Conservation (phyloP, 1,139 yeast species). For the Starmera stellimalicola region DNA sequence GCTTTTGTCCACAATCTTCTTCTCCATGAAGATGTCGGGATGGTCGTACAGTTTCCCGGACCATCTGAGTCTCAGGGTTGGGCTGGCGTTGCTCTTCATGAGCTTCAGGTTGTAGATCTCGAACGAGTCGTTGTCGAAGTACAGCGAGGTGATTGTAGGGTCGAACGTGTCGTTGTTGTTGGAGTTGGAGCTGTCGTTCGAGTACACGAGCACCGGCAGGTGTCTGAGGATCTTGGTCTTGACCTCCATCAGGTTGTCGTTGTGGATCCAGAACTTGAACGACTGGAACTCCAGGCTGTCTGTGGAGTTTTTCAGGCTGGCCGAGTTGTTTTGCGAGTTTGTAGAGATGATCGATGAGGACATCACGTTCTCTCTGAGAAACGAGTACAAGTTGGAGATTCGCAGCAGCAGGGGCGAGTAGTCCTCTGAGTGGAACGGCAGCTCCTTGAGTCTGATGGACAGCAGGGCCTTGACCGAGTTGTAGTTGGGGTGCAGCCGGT, state of each 20-base stretch:
- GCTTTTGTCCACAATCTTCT: constrained; percentile 59
- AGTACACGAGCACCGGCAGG: constrained; percentile 82
- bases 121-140: constrained; percentile 77
- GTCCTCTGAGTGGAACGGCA: constrained; percentile 93
- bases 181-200: constrained; percentile 28
- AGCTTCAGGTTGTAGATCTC: constrained; percentile 82
- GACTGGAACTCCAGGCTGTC: constrained; percentile 55
- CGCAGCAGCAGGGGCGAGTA: constrained; percentile 85
- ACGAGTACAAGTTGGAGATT: constrained; percentile 71
- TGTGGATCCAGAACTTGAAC: constrained; percentile 92
- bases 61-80: constrained; percentile 85
- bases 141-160: constrained; percentile 78
- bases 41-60: constrained; percentile 70
- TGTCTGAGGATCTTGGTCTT: constrained; percentile 89
- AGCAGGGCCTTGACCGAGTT: constrained; percentile 76
- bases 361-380: constrained; percentile 57
- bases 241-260: constrained; percentile 93
- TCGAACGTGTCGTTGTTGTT: constrained; percentile 43
- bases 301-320: constrained; percentile 18
- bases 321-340: constrained; percentile 12
- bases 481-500: constrained; percentile 75
- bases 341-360: constrained; percentile 21
- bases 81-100: constrained; percentile 58
- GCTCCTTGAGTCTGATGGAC: constrained; percentile 75
- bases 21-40: constrained; percentile 73